Base-by-base conservation (phyloP, 176 grass and related monocot genomes). In the Secale cereale region DNA sequence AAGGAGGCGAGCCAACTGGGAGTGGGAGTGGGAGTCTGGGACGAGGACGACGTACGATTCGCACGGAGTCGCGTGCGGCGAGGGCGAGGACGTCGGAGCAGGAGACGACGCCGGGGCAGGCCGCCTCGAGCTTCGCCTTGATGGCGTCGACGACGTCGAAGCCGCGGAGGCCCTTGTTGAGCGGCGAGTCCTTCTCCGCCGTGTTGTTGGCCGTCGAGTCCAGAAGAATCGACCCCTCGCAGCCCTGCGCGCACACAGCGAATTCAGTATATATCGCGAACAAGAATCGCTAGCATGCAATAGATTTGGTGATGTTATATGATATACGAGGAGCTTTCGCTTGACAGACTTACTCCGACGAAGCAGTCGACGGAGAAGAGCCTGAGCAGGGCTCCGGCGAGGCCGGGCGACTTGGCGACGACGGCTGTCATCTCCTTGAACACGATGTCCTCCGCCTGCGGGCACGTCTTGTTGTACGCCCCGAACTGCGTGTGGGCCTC, bases 321-420 rank as follows among this genome's bases (percentile, higher is more conserved):
- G n/a, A n/a, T n/a, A n/a, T n/a, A n/a, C n/a, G n/a, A n/a, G n/a
- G n/a, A n/a, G n/a, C n/a, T n/a, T n/a, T n/a, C n/a, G n/a, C n/a
- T n/a, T n/a, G n/a, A n/a, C n/a, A n/a, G n/a, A 35, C 46, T 79
- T 65, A 79, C 77, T 45, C 70, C 70, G 3, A 77, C 63, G 29
- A 97, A 90, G 85, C 89, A 97, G 78, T 97, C 94, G 1, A 89
- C 86, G 84, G 92, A 93, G 81, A 93, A 90, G 45, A 93, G 84
- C 35, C 86, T 85, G 45, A 97, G 87, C 36, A 93, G 31, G 10
- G 91, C 14, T 32, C 65, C 81, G 39, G 88, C 83, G 2, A 97
- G 74, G 6, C 85, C 91, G 2, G 88, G 92, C 19, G 91, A 87
- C 25, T 68, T 83, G 9, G 27, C 81, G 6, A 92, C 17, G 41